These are phyloP conservation scores for Tanacetum coccineum DNA, from an alignment of 129 eudicot species.

Conservation along the genomic window DNA sequence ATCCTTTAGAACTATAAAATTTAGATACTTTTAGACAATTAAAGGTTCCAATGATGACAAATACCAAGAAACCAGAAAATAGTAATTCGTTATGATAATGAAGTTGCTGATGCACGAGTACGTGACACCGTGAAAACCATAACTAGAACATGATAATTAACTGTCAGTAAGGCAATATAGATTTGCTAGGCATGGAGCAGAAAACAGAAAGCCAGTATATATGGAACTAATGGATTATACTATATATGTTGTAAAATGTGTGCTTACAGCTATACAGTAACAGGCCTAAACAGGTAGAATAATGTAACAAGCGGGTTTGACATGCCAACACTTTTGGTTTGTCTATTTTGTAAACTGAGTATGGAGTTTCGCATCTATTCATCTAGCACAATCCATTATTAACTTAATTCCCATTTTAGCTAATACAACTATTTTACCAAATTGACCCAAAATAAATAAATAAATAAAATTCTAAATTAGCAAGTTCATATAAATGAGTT, in stretches of 20 bases:
- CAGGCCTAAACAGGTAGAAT: not conserved
- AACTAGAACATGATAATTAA: not conserved
- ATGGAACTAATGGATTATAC: not conserved
- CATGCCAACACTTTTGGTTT: not conserved
- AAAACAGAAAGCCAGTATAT: too few relatives aligned
- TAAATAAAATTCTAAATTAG: too few relatives aligned
- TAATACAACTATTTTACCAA: not conserved
- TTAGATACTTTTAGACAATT: not conserved
- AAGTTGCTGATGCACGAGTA: not conserved
- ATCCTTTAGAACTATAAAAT: not conserved
- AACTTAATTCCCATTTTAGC: not conserved
- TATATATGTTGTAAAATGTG: too few relatives aligned
- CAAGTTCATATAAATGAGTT: conserved; percentile 36
- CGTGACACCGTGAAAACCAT: not conserved
- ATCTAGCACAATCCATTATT: not conserved
- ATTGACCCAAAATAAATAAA: too few relatives aligned
- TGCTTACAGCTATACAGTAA: too few relatives aligned
- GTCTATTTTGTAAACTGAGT: not conserved
- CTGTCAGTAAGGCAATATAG: not conserved
- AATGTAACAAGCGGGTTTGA: not conserved
- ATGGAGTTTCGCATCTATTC: not conserved
- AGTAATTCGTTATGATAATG: not conserved
- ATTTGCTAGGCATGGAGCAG: not conserved
- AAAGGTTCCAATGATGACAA: conserved; percentile 4
- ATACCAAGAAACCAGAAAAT: not conserved